Percentiles rank a stretch among this genome's conserved stretches.
phyloP scores from a whole-genome alignment of 352 stramenopile species.

The Pythium dissimile region DNA sequence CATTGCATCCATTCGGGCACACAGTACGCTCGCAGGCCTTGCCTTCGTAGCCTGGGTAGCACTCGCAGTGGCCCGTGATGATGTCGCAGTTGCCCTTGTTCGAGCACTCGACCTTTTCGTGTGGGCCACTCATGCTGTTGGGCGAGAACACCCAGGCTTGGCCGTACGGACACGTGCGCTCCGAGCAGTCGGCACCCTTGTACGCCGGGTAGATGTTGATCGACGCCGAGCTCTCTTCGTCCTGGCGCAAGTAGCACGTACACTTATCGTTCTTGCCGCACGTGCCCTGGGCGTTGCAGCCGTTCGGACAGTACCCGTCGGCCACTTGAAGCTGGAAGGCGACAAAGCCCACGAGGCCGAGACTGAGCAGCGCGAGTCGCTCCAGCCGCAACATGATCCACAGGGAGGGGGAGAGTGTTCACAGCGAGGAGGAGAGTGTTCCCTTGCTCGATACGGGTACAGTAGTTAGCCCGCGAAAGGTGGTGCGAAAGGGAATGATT shows the following conservation, averaged over 20 bases:
- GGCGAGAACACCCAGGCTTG: conserved; percentile 61
- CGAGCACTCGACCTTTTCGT: conserved; percentile 90
- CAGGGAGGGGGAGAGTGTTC: too few relatives aligned
- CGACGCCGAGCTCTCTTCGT: conserved; percentile 43
- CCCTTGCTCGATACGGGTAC: too few relatives aligned
- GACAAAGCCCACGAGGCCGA: conserved; percentile 33
- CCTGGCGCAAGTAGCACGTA: conserved; percentile 86
- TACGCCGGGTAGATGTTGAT: conserved; percentile 47
- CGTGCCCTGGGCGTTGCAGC: conserved; percentile 82
- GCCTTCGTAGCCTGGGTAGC: conserved; percentile 87
- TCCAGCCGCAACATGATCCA: conserved; percentile 44
- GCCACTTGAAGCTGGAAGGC: conserved; percentile 23
- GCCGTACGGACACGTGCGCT: conserved; percentile 73
- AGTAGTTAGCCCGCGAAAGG: not conserved
- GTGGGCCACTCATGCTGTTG: conserved; percentile 55
- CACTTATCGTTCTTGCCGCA: conserved; percentile 90
- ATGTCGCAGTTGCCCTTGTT: conserved; percentile 92
- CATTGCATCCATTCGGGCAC: conserved; percentile 95
- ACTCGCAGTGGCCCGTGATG: conserved; percentile 86
- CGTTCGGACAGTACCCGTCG: conserved; percentile 75
- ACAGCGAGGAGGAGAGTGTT: too few relatives aligned
- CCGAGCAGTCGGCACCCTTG: conserved; percentile 73
- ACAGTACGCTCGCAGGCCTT: conserved; percentile 90
- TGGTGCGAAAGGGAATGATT: conserved; percentile 4
- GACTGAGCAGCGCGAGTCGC: conserved; percentile 36